Evolutionary conservation across 73 alveolate species (phyloP), one percentile per base, ranked within the genome.

Genomic region (Breviolum minutum): DNA sequence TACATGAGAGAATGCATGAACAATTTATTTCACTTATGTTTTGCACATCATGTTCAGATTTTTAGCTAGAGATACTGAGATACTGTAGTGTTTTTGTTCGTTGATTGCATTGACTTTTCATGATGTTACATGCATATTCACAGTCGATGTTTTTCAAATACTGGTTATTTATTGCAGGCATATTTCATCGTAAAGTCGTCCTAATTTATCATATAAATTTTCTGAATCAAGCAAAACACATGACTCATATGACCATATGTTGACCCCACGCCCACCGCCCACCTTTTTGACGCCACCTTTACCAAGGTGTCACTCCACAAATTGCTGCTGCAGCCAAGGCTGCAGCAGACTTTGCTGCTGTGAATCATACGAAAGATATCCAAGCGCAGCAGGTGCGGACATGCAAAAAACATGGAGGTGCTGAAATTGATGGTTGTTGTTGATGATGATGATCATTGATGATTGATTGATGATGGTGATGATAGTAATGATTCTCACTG

Each of bases 371-470:
- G 11, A n/a, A 11, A 63, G 80, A 62, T 60, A 48, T 48, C 79
- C 94, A 86, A 63, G 94, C 94, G 30, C 94, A 86, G 20, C 94
- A 86, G 94, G 94, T 26, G 69, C 54, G 48, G 92, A 32, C 32
- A 8, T 14, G 22, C 48, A 48, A 48, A 17, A 10, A 16, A 20
- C 27, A 29, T 77, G 14, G 32, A 20, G 22, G 22, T 30, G 14
- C 5, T 73, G 12, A 24, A 26, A 7, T 8, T 8, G 83, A 19
- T 73, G 3, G 22, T 26, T 73, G 14, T 26, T 73, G 54, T 6
- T 73, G 22, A 14, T 7, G 6, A 16, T 22, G 63, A 29, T 77
- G 14, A 77, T 22, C 0, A 73, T 24, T 73, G 10, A 6, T 26
- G 12, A 26, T 0, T 19, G 48, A 73, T 73, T 30, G 4, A 14